These are phyloP conservation scores for Rachicladosporium sp. DNA, from an alignment of 2,329 filamentous ascomycete genomes.

Conservation along the genomic window DNA sequence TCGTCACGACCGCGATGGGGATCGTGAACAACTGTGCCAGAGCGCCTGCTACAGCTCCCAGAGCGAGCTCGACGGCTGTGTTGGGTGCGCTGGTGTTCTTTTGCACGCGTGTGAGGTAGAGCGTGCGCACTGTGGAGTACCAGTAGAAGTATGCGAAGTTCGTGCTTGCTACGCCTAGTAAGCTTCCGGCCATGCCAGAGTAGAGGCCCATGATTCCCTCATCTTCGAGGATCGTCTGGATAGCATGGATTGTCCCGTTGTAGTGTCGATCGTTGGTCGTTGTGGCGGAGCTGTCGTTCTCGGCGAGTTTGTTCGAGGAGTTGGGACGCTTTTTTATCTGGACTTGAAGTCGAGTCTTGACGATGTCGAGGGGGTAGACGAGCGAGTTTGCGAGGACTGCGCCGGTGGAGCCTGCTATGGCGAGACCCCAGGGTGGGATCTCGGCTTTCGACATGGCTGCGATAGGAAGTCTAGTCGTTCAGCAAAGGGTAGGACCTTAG, in stretches of 20 bases:
- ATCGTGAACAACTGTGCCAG: constrained; percentile 94
- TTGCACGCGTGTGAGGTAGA: constrained; percentile 51
- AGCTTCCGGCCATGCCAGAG: constrained; percentile 70
- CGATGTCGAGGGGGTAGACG: constrained; percentile 92
- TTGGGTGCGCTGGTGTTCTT: constrained; percentile 45
- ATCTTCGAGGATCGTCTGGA: constrained; percentile 66
- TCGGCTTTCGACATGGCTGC: constrained; percentile 32
- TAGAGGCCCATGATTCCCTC: constrained; percentile 80
- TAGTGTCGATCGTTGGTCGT: constrained; percentile 58
- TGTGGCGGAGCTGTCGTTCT: constrained; percentile 14
- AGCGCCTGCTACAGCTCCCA: constrained; percentile 81
- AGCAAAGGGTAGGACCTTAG: too few species aligned
- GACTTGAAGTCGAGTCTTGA: constrained; percentile 93
- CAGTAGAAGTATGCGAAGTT: constrained; percentile 99
- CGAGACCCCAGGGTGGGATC: constrained; percentile 83
- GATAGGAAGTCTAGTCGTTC: too few species aligned
- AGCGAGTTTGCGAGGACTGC: constrained; percentile 90
- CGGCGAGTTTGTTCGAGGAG: constrained; percentile 7
- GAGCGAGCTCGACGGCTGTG: constrained; percentile 67
- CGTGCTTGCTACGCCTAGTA: constrained; percentile 87
- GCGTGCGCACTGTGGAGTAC: constrained; percentile 76
- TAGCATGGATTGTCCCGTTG: constrained; percentile 74
- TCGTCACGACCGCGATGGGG: constrained; percentile 88
- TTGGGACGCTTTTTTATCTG: constrained; percentile 56
- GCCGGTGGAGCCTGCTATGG: constrained; percentile 81